phyloP scores from a whole-genome alignment of 2,329 filamentous ascomycete species.

The Claviceps sp. region DNA sequence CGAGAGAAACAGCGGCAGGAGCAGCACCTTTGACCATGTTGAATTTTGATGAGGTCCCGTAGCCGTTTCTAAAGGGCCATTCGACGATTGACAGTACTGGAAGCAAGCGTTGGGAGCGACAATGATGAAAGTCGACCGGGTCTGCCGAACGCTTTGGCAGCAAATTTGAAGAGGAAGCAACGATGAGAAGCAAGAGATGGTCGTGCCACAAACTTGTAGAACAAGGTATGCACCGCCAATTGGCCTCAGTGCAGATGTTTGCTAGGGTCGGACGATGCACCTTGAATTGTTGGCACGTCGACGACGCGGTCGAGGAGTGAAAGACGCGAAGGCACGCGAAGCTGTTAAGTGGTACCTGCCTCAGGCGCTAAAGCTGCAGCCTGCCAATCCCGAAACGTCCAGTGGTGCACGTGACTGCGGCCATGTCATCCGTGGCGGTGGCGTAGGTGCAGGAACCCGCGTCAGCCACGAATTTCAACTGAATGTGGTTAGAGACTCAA shows the following conservation, averaged over 20 bases:
- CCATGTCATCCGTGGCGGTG: too few species aligned
- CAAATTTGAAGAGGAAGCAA: not conserved
- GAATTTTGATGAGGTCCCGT: constrained; percentile 10
- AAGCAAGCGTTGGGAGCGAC: not conserved
- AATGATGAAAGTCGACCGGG: not conserved
- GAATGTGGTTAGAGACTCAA: too few species aligned
- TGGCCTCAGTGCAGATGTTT: constrained; percentile 4
- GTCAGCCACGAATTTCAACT: too few species aligned
- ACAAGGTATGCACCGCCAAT: not conserved
- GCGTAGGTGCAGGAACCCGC: too few species aligned
- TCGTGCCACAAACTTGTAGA: not conserved
- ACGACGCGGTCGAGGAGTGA: constrained; percentile 20
- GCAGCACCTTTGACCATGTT: constrained; percentile 34
- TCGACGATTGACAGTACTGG: not conserved
- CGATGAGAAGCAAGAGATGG: not conserved
- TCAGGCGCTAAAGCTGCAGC: constrained; percentile 16
- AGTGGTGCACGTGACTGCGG: not conserved
- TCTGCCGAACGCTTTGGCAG: too few species aligned
- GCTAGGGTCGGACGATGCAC: constrained; percentile 13
- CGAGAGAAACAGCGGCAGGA: constrained; percentile 15
- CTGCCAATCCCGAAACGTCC: too few species aligned
- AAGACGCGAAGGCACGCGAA: constrained; percentile 26
- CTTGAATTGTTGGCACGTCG: constrained; percentile 20
- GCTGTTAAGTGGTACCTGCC: constrained; percentile 24
- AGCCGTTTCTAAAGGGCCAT: not conserved